phyloP scores from a whole-genome alignment of 306 rosid genomes.

The Neltuma alba region DNA sequence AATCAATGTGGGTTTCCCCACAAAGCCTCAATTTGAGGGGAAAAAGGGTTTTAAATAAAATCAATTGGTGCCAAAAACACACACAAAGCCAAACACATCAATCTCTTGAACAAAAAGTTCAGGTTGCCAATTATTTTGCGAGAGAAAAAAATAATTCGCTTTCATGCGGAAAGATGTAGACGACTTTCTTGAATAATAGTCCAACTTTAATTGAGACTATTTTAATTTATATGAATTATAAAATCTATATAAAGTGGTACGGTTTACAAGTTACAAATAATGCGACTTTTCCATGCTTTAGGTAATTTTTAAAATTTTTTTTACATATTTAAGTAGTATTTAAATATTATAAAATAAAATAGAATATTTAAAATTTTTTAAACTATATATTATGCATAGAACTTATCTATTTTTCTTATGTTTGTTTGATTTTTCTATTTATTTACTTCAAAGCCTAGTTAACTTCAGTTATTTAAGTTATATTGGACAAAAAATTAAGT shows the following conservation, averaged over 20 bases:
- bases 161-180: conserved; percentile 20
- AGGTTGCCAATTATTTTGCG: conserved; percentile 43
- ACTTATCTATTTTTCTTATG: too few species aligned
- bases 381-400: too few species aligned
- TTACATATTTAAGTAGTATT: too few species aligned
- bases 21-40: conserved; percentile 59
- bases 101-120: conserved; percentile 40
- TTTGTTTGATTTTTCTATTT: too few species aligned
- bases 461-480: too few species aligned
- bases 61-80: conserved; percentile 30
- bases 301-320: too few species aligned
- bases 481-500: neutral
- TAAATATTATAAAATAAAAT: too few species aligned
- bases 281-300: too few species aligned
- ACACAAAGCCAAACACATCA: conserved; percentile 34
- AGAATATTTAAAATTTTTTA: too few species aligned
- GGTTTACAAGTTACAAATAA: neutral
- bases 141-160: conserved; percentile 21
- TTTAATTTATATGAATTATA: neutral
- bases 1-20: conserved; percentile 43
- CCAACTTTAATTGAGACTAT: neutral
- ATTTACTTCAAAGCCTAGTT: too few species aligned
- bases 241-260: neutral
- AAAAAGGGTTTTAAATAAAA: conserved; percentile 36
- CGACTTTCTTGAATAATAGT: neutral